Evolutionary conservation across 2,329 filamentous ascomycete genomes (phyloP).

Genomic region (Penicillium sp.): DNA sequence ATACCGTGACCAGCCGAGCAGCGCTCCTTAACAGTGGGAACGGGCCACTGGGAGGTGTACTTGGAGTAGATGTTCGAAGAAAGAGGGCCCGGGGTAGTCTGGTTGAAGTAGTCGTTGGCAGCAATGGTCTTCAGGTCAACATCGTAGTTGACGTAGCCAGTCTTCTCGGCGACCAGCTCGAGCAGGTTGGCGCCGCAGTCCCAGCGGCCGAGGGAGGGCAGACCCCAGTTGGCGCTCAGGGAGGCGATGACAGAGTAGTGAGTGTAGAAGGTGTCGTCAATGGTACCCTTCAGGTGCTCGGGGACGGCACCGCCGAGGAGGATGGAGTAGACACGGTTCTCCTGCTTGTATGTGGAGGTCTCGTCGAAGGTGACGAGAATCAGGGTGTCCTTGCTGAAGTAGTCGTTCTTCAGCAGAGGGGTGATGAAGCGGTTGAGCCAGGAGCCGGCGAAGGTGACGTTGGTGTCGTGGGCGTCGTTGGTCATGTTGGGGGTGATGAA

Average conservation of each 20-base stretch:
- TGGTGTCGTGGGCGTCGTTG: slow-evolving; percentile 73
- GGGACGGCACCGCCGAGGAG: slow-evolving; percentile 76
- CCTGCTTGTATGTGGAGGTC: slow-evolving; percentile 62
- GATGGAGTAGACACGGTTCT: slow-evolving; percentile 69
- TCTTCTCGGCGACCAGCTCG: slow-evolving; percentile 60
- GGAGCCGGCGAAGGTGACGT: slow-evolving; percentile 65
- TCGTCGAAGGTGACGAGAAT: slow-evolving; percentile 80
- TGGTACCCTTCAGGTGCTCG: slow-evolving; percentile 63
- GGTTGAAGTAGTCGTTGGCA: slow-evolving; percentile 52
- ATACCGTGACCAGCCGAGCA: slow-evolving; percentile 41
- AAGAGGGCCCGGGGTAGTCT: slow-evolving; percentile 54
- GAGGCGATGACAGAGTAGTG: slow-evolving; percentile 72
- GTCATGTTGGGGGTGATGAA: slow-evolving; percentile 57
- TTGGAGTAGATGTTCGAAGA: slow-evolving; percentile 30
- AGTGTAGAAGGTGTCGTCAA: slow-evolving; percentile 69
- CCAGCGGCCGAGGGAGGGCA: slow-evolving; percentile 69
- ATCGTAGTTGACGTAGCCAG: slow-evolving; percentile 54
- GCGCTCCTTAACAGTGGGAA: slow-evolving; percentile 28
- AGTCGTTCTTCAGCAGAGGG: slow-evolving; percentile 67
- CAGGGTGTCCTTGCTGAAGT: slow-evolving; percentile 75
- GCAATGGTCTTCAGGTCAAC: slow-evolving; percentile 36
- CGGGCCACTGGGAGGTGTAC: slow-evolving; percentile 33
- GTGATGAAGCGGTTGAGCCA: slow-evolving; percentile 71
- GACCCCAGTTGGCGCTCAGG: slow-evolving; percentile 68
- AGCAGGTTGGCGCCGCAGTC: slow-evolving; percentile 74